A percentile compares a stretch with the other conserved stretches of the same genome.
Conservation (phyloP, 345 rosid genomes). For the Mercurialis annua region DNA sequence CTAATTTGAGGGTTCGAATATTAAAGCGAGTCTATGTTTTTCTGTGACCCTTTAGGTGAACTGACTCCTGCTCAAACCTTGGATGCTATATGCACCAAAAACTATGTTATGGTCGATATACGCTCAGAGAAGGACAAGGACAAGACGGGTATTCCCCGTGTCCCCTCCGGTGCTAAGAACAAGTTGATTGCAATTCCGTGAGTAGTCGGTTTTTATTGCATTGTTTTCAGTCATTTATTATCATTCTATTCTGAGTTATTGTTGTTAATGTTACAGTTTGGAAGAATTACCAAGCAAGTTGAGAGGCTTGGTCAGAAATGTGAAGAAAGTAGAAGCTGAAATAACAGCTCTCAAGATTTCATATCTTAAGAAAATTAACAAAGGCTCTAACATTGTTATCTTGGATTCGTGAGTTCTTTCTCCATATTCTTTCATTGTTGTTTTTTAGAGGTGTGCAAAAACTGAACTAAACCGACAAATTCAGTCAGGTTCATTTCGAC, state of each 20-base stretch:
- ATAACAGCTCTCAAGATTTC: conserved; percentile 86
- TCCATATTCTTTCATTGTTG: neutral
- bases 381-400: conserved; percentile 76
- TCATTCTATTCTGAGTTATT: neutral
- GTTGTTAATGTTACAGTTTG: conserved; percentile 41
- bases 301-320: conserved; percentile 61
- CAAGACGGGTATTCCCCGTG: conserved; percentile 80
- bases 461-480: no score
- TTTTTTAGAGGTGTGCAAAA: no score
- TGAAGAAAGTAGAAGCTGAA: conserved; percentile 84
- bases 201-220: conserved; percentile 34
- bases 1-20: neutral
- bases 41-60: conserved; percentile 47
- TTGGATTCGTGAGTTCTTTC: conserved; percentile 72
- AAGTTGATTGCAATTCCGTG: conserved; percentile 74
- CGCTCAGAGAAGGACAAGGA: conserved; percentile 94
- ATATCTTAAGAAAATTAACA: conserved; percentile 76
- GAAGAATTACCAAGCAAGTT: conserved; percentile 83
- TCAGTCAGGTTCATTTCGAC: no score
- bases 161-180: conserved; percentile 88
- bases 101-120: conserved; percentile 69
- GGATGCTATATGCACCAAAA: conserved; percentile 52
- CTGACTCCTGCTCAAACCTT: conserved; percentile 85
- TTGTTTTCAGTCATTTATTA: conserved; percentile 6
- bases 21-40: neutral